Evolutionary conservation across 2,329 filamentous ascomycete species (phyloP), one percentile per base, ranked within the genome.

Genomic region (Cladosporium sp.): DNA sequence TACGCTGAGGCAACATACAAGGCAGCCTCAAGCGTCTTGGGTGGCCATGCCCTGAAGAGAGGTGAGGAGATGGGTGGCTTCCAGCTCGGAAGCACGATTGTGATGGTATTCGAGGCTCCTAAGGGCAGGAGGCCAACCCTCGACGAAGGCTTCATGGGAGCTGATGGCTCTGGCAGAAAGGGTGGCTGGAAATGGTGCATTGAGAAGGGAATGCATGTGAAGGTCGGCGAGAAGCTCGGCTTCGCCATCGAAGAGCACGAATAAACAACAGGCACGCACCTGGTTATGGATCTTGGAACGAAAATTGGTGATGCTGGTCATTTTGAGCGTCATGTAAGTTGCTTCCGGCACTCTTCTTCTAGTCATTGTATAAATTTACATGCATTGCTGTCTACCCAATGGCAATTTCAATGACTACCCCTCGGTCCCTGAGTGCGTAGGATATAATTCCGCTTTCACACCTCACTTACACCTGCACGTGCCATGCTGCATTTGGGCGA

Each of bases 1-100:
- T 99, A 92, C 70, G 86, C 90, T 0, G 94, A 99, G 76, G 95
- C 94, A 7, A 92, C 89, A 2, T 99, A 99, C 70, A 84, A 84
- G 47, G 82, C 81, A 15, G 90, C 93, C 1, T 95, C 89, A 68
- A 76, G 81, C 3, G 83, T 96, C 2, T 80, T 99, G 0, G 85
- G 85, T 19, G 94, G 95, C 2, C 87, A 97, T 72, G 88, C 93
- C 1, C 78, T 99, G 58, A 84, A 87, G 63, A 83, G 89, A 45
- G 94, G 94, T 37, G 93, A 97, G 71, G 94, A 99, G 75, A 97
- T 99, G 92, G 94, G 94, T 57, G 95, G 94, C 0, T 99, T 99
- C 77, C 91, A 95, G 78, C 81, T 99, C 3, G 94, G 94, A 19
- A 96, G 91, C 73, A 96, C 93, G 1, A 87, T 99, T 65, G 94